Base-by-base conservation (phyloP, 352 stramenopile genomes). In the Chrysophaeum taylorii region DNA sequence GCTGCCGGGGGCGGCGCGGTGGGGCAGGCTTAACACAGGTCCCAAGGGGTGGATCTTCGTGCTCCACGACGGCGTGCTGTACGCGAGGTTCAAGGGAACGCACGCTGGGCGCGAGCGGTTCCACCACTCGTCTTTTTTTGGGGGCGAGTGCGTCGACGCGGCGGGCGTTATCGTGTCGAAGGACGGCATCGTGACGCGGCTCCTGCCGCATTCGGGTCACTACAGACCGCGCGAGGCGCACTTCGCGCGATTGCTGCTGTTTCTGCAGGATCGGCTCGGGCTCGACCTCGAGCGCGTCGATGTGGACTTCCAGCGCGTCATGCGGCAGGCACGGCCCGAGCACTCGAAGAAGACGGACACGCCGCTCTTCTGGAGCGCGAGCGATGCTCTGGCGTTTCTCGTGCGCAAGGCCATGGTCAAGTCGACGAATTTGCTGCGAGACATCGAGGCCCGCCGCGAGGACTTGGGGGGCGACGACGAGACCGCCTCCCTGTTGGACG, bases 191-290 rank as follows among this genome's bases (percentile, higher is more conserved):
- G 88, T 98, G 76, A 87, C 87, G 67, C 86, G 84, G 80, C 88
- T 97, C 73, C 97, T 96, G 84, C 92, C 93, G n/a, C 93, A 97
- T 82, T 97, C 90, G 27, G 93, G 93, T 71, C 93, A 98, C 77
- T 98, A 98, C 74, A 86, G 93, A 41, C 93, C 93, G 39, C 90
- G 87, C 27, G 92, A 98, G 77, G 87, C 92, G 66, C 89, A 98
- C 75, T 83, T 97, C 52, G 52, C 52, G 69, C 84, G 96, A 52
- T 84, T 94, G 73, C 82, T 96, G 72, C 81, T 97, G 18, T 90
- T 89, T 63, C 96, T 96, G 68, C 79, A 97, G 42, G 81, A 96
- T 50, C 80, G 84, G n/a, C 85, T 88, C 39, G 88, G 90, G 31
- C 84, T 97, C 23, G 87, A 95, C 70, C 73, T 97, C 43, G 81